Base-by-base conservation (phyloP, 2,329 filamentous ascomycete genomes). In the Diaporthe sp. region DNA sequence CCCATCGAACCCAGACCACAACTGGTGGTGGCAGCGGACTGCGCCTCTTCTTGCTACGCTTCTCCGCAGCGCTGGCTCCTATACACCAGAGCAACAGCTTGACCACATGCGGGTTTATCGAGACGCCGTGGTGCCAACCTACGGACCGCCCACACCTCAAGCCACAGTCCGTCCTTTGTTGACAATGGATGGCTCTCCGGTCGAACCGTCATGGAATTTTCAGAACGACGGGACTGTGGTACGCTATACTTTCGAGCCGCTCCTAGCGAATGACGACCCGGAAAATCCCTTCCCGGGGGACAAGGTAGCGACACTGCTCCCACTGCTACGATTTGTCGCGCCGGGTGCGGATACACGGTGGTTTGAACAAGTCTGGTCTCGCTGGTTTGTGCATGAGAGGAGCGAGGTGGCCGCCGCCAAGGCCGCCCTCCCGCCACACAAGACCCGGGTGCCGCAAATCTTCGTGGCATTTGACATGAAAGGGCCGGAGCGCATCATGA, bases 301-400 rank as follows among this genome's bases (percentile, higher is more conserved):
- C 35, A 38, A 52, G 30, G 15, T 74, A 8, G 42, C 66, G 28
- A 66, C 47, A 5, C 67, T 76, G 15, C 60, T 80, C 7, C 78
- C 78, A 1, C 74, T 90, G 84, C 78, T 92, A 91, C 82, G 88
- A 87, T 15, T 58, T 17, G 78, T 78, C n/a, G 79, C 76, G 12
- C 77, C 79, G 0, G 77, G 74, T 58, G 75, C 78, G n/a, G 80
- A 81, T 89, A 45, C 66, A 28, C 57, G 74, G 22, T 74, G 74
- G 74, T 76, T 76, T 33, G 58, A 74, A n/a, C 74, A 76, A 50
- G 54, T 74, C 54, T 71, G 57, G 74, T 25, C 25, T 42, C 38
- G 61, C 38, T 76, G 74, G 74, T 54, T 52, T 35, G 22, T 76
- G 22, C 33, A 61, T 19, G 74, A 70, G n/a, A 58, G 71, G 47